Percentiles rank a stretch among this genome's conserved stretches.
phyloP scores from a whole-genome alignment of 768 basidiomycete genomes.

The Tylopilus rubrobrunneus region DNA sequence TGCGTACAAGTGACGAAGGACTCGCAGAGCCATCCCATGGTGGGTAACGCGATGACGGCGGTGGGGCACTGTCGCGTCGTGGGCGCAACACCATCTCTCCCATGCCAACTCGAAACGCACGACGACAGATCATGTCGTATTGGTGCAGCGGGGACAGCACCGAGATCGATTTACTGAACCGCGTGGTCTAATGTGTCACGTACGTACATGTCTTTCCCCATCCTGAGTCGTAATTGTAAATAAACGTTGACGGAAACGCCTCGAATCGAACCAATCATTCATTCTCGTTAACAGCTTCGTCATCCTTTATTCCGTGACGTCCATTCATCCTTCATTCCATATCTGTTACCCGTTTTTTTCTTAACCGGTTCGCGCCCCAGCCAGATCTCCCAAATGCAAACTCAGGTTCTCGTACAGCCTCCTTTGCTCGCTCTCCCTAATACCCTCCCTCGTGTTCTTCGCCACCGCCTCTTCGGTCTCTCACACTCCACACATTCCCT shows the following conservation, averaged over 20 bases:
- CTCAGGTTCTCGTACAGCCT: slow-evolving; percentile 26
- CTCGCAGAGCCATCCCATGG: not conserved
- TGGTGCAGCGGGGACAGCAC: not conserved
- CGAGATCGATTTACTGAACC: slow-evolving; percentile 4
- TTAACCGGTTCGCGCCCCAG: slow-evolving; percentile 13
- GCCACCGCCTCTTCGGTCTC: slow-evolving; percentile 21
- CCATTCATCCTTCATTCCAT: slow-evolving; percentile 17
- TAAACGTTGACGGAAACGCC: slow-evolving; percentile 25
- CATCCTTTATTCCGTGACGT: slow-evolving; percentile 12
- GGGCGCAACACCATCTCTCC: not conserved
- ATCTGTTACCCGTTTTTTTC: slow-evolving; percentile 14
- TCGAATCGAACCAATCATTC: slow-evolving; percentile 25
- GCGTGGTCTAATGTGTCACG: slow-evolving; percentile 16
- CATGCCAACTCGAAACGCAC: slow-evolving; percentile 8
- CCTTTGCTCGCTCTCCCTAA: slow-evolving; percentile 15
- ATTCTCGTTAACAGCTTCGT: slow-evolving; percentile 24
- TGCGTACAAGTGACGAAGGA: slow-evolving; percentile 3
- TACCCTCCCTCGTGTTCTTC: slow-evolving; percentile 12
- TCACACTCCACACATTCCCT: slow-evolving; percentile 25
- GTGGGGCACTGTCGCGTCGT: not conserved
- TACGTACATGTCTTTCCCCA: slow-evolving; percentile 23
- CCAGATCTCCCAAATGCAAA: slow-evolving; percentile 22
- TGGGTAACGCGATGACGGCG: not conserved
- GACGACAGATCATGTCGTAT: not conserved
- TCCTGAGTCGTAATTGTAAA: slow-evolving; percentile 27